Percentiles rank a stretch among this genome's conserved stretches.
Evolutionary conservation across 257 asterid species (phyloP).

Genomic region (Solanum virginianum): DNA sequence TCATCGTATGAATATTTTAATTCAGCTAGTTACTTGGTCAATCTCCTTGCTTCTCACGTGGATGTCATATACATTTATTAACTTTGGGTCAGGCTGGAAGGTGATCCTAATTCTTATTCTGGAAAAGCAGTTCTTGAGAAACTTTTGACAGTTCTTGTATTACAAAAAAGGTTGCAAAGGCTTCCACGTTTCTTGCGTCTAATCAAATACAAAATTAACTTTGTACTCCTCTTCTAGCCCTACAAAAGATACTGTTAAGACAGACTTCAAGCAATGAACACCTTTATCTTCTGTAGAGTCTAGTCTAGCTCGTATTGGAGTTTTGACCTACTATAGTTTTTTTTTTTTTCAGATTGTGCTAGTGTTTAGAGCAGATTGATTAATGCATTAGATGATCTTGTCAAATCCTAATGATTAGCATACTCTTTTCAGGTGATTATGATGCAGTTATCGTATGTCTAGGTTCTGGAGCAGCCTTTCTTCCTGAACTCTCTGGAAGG

Average conservation of each 20-base stretch:
- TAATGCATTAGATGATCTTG: not conserved
- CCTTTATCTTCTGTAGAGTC: not conserved
- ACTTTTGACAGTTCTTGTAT: not conserved
- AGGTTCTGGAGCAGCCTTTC: constrained; percentile 72
- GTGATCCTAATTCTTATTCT: not conserved
- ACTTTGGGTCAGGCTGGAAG: not conserved
- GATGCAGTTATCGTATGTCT: constrained; percentile 76
- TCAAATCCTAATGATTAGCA: not conserved
- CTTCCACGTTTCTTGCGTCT: not conserved
- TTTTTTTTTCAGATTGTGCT: not conserved
- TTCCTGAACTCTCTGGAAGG: constrained; percentile 61
- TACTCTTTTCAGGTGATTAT: constrained; percentile 50
- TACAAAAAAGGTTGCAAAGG: not conserved
- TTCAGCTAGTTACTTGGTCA: not conserved
- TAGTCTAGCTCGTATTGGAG: not conserved
- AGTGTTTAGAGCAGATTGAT: not conserved
- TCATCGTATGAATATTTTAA: not conserved
- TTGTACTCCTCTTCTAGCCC: not conserved
- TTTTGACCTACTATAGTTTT: not conserved
- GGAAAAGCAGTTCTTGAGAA: not conserved
- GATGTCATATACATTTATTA: not conserved
- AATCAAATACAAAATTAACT: not conserved
- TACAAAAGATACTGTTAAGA: not conserved
- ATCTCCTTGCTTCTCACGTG: not conserved
- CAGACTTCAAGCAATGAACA: not conserved